These are phyloP conservation scores for Xylaria digitata DNA, from an alignment of 2,329 filamentous ascomycete genomes.

Conservation along the genomic window DNA sequence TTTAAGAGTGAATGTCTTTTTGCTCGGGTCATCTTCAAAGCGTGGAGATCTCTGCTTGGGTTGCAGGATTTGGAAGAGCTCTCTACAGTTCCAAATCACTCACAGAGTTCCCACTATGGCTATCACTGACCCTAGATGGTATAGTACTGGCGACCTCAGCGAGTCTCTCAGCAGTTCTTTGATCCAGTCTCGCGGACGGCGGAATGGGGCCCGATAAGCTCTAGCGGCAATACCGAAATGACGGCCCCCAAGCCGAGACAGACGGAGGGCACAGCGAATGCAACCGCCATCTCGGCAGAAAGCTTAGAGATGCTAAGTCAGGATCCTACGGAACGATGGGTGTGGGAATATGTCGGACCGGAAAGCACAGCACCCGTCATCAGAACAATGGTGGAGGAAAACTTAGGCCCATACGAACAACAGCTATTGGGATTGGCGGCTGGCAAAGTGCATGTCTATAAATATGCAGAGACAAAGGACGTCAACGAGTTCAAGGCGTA, in stretches of 20 bases:
- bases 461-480: slow-evolving; percentile 53
- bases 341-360: slow-evolving; percentile 65
- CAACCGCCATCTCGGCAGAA: background rate
- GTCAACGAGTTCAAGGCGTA: slow-evolving; percentile 40
- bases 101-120: background rate
- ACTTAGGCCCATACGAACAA: slow-evolving; percentile 64
- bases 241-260: background rate
- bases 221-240: slow-evolving; percentile 40
- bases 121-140: slow-evolving; percentile 3
- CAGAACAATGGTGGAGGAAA: slow-evolving; percentile 63
- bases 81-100: background rate
- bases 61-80: background rate
- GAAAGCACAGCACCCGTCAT: slow-evolving; percentile 55
- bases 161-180: slow-evolving; percentile 47
- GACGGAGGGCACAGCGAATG: slow-evolving; percentile 4
- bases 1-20: background rate
- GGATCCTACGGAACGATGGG: slow-evolving; percentile 56
- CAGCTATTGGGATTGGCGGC: slow-evolving; percentile 59
- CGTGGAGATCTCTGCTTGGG: background rate
- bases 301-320: slow-evolving; percentile 21
- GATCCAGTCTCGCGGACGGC: slow-evolving; percentile 52
- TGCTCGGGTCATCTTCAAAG: background rate
- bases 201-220: slow-evolving; percentile 36
- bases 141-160: slow-evolving; percentile 57
- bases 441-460: slow-evolving; percentile 57